Base-by-base conservation (phyloP, 305 asterid species). In the Rubia occidens region DNA sequence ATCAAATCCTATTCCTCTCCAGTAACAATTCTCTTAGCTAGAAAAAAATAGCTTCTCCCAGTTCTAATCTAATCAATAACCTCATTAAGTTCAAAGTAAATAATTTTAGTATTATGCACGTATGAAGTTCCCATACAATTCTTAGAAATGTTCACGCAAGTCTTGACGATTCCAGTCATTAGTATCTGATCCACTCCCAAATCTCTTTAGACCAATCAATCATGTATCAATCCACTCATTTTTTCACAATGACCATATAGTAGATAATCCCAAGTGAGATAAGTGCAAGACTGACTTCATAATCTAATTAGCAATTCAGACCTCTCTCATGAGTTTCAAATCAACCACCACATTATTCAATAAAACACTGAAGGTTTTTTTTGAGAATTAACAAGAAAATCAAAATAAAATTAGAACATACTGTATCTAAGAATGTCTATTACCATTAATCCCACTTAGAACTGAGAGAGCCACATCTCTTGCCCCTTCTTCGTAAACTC, bases 401-500 rank as follows among this genome's bases (percentile, higher is more conserved):
- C 8, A 5, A 49, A 62, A 51, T 24, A 67, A 24, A 0, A 21
- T 8, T 24, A 11, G n/a, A 21, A 45, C 68, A 43, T 2, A 29
- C n/a, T n/a, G n/a, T 47, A 66, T 49, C 24, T 61, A 15, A 67
- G 37, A 24, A 71, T 71, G 11, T 20, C 29, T 8, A 32, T 71
- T 84, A 90, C 97, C 98, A 75, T 94, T 90, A 64, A 94, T 90
- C 78, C 98, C 98, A 78, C 75, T 80, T 17, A 94, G 83, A 77
- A 95, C 93, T 54, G 98, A 94, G 70, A 94, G 78, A 71, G 97
- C 97, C 70, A 94, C 98, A 72, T 86, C 95, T 77, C 88, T 78
- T 8, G 93, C 95, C 64, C 98, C 97, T 75, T 87, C 90, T 76
- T 87, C 96, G 65, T 93, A 93, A 65, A 93, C 98, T 77, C 80